phyloP scores from a whole-genome alignment of 345 rosid genomes.

The Pistacia integerrima region DNA sequence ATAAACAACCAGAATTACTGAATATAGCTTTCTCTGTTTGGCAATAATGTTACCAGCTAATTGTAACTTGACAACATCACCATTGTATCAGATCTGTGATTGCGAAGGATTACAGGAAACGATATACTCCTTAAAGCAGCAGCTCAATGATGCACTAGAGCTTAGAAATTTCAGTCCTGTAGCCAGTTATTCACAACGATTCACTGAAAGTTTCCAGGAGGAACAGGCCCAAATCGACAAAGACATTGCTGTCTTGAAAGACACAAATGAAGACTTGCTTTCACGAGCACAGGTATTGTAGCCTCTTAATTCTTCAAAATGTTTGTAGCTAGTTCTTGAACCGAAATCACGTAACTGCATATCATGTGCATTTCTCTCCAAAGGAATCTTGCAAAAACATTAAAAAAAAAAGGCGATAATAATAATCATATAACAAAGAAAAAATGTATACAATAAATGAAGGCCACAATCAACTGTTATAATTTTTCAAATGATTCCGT shows the following conservation, averaged over 20 bases:
- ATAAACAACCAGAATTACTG: not conserved
- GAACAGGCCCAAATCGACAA: constrained; percentile 29
- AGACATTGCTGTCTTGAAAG: constrained; percentile 32
- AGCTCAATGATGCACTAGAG: constrained; percentile 68
- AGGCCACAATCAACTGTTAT: not conserved
- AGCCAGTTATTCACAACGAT: constrained; percentile 41
- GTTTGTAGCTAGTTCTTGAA: constrained; percentile 8
- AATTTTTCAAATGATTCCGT: not conserved
- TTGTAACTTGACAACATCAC: constrained; percentile 25
- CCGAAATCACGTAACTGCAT: constrained; percentile 3
- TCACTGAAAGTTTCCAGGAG: constrained; percentile 34
- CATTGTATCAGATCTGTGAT: constrained; percentile 63
- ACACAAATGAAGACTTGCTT: constrained; percentile 36
- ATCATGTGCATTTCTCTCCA: not conserved
- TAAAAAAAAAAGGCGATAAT: not conserved
- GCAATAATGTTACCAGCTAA: not conserved
- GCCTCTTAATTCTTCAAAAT: constrained; percentile 18
- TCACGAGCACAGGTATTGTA: constrained; percentile 51
- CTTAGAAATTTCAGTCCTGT: constrained; percentile 34
- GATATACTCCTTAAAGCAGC: constrained; percentile 64
- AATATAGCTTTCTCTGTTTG: not conserved
- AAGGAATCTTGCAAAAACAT: not conserved
- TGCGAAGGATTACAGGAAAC: constrained; percentile 74
- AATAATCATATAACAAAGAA: not conserved
- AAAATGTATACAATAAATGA: not conserved